Conservation (phyloP, 2,329 filamentous ascomycete species). For the Akanthomyces uredinophilus region DNA sequence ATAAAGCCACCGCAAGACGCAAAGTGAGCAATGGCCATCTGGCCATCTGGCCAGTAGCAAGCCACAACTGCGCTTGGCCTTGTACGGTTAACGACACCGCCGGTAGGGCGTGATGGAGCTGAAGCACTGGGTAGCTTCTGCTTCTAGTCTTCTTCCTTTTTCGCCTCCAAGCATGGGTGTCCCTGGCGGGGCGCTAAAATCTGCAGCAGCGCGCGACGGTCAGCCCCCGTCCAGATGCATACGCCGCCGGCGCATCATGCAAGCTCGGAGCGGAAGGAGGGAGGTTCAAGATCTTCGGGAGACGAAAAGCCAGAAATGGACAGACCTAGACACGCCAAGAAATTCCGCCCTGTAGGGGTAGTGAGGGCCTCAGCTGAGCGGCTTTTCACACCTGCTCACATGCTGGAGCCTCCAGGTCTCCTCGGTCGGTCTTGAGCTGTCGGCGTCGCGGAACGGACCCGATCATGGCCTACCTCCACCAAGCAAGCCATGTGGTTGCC, state of each 20-base stretch:
- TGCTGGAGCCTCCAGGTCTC: neutral
- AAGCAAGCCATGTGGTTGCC: neutral
- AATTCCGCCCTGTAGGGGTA: conserved; percentile 3
- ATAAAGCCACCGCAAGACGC: neutral
- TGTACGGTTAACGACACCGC: conserved; percentile 13
- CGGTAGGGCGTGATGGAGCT: neutral
- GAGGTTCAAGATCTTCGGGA: neutral
- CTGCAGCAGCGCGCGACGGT: neutral
- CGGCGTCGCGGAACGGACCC: conserved; percentile 8
- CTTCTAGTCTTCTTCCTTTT: conserved; percentile 8
- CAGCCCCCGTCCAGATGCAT: neutral
- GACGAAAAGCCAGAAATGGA: neutral
- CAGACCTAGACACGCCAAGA: neutral
- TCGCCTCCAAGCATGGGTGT: neutral
- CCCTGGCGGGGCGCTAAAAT: neutral
- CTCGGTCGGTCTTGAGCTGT: neutral
- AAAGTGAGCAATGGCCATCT: neutral
- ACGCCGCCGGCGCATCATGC: conserved; percentile 7
- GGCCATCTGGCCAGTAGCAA: neutral
- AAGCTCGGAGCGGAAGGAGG: neutral
- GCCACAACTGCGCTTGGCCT: conserved; percentile 12
- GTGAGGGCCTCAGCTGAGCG: conserved; percentile 12
- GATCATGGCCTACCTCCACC: conserved; percentile 4
- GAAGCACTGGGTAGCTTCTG: neutral
- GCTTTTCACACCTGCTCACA: neutral